Conservation (phyloP, 192 early-diverging fungal genomes). For the Rhizophagus prolifer region DNA sequence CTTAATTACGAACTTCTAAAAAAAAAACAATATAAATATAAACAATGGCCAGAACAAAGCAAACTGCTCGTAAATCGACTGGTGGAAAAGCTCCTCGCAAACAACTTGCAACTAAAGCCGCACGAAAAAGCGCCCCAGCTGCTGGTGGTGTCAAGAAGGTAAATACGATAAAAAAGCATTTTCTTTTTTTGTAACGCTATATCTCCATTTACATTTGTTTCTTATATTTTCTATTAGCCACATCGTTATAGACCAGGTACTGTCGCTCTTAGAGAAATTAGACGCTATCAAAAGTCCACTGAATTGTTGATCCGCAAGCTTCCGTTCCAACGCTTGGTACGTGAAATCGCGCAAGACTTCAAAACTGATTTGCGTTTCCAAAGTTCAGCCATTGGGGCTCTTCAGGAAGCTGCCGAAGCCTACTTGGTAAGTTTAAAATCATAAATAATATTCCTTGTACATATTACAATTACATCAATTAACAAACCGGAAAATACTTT, state of each 20-base stretch:
- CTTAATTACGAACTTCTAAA: background rate
- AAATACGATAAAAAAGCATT: background rate
- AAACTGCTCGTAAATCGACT: constrained; percentile 98
- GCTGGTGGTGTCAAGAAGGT: constrained; percentile 93
- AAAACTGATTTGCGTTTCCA: constrained; percentile 99
- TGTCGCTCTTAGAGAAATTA: constrained; percentile 89
- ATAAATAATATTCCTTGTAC: too few relatives aligned
- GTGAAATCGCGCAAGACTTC: constrained; percentile 99
- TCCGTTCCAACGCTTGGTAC: constrained; percentile 94
- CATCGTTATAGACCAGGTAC: constrained; percentile 88
- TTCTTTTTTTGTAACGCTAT: background rate
- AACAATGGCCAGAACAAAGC: constrained; percentile 71
- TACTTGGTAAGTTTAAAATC: constrained; percentile 63
- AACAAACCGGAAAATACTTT: background rate
- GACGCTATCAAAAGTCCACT: constrained; percentile 95
- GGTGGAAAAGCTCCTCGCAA: constrained; percentile 99
- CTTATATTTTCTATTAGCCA: constrained; percentile 36
- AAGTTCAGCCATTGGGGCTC: constrained; percentile 97
- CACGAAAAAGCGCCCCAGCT: constrained; percentile 91
- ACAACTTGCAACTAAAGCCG: constrained; percentile 93
- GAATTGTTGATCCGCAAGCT: constrained; percentile 92
- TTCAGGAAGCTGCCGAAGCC: constrained; percentile 98
- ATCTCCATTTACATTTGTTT: background rate
- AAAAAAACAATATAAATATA: background rate
- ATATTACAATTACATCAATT: background rate